Evolutionary conservation across 352 stramenopile genomes (phyloP).

Genomic region (Phytophthora hybrid): DNA sequence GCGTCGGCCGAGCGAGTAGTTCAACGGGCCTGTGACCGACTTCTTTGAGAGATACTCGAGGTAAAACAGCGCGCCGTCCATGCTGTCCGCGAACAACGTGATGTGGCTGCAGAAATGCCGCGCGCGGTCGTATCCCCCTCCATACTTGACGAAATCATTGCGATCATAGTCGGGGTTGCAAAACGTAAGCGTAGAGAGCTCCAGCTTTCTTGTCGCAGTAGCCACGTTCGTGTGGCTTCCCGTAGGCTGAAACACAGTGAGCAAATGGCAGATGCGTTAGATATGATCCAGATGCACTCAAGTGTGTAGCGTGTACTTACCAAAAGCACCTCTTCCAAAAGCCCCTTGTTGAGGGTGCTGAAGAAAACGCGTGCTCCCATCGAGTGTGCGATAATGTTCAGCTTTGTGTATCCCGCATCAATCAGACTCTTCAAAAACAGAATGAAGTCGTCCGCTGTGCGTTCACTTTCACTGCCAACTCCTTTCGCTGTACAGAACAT

Average conservation of each 20-base stretch:
- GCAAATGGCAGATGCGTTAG: not conserved
- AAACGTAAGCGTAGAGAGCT: conserved; percentile 73
- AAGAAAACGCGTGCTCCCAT: conserved; percentile 77
- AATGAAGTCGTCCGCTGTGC: conserved; percentile 51
- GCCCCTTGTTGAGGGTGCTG: conserved; percentile 50
- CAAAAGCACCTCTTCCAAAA: conserved; percentile 55
- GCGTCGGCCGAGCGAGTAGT: conserved; percentile 62
- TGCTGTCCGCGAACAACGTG: conserved; percentile 78
- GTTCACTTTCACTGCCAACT: conserved; percentile 54
- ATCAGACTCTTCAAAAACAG: conserved; percentile 66
- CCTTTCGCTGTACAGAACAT: conserved; percentile 39
- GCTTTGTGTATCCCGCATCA: conserved; percentile 65
- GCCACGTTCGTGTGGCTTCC: conserved; percentile 20
- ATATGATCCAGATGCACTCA: not conserved
- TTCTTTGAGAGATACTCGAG: conserved; percentile 65
- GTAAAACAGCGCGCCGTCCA: conserved; percentile 81
- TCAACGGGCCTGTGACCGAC: conserved; percentile 50
- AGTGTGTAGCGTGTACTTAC: conserved; percentile 17
- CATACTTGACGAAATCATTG: conserved; percentile 66
- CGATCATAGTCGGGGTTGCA: conserved; percentile 84
- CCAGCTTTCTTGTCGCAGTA: conserved; percentile 25
- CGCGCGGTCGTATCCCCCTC: conserved; percentile 60
- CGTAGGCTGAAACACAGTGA: conserved; percentile 21
- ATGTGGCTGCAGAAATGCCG: conserved; percentile 70
- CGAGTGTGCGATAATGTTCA: conserved; percentile 75